These are phyloP conservation scores for Eucalyptus cloeziana DNA, from an alignment of 345 rosid genomes.

Conservation along the genomic window DNA sequence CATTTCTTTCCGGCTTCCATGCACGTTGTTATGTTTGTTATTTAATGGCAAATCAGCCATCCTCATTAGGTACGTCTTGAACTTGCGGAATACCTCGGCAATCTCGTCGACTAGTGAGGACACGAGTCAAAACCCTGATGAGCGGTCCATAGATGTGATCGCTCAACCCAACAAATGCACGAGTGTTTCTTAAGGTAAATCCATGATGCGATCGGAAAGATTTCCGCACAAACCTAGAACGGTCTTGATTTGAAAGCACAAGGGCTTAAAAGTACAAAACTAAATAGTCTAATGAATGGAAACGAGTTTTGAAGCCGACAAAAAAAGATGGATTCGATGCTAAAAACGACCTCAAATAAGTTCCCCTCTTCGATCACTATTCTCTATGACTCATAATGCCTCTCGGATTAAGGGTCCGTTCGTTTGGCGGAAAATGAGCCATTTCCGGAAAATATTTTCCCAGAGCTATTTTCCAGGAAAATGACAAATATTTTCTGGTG, in stretches of 20 bases:
- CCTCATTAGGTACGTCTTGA: neutral
- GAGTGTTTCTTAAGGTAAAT: neutral
- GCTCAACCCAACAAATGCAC: neutral
- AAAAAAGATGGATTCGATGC: neutral
- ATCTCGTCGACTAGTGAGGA: neutral
- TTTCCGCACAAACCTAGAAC: neutral
- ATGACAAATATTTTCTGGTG: too few relatives aligned
- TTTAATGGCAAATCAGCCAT: neutral
- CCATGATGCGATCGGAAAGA: neutral
- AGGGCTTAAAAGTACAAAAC: neutral
- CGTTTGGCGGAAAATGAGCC: too few relatives aligned
- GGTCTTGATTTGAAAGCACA: neutral
- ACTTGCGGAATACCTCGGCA: neutral
- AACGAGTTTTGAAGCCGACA: neutral
- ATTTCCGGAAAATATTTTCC: too few relatives aligned
- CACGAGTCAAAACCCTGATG: neutral
- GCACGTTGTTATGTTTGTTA: neutral
- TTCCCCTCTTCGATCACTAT: too few relatives aligned
- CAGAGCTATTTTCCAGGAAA: too few relatives aligned
- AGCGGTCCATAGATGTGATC: neutral
- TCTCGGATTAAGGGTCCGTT: too few relatives aligned
- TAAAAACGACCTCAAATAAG: neutral
- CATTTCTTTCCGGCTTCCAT: neutral
- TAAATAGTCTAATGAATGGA: neutral
- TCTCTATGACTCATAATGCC: neutral